Conservation (phyloP, 768 basidiomycete species). For the Albatrellus ellisii region DNA sequence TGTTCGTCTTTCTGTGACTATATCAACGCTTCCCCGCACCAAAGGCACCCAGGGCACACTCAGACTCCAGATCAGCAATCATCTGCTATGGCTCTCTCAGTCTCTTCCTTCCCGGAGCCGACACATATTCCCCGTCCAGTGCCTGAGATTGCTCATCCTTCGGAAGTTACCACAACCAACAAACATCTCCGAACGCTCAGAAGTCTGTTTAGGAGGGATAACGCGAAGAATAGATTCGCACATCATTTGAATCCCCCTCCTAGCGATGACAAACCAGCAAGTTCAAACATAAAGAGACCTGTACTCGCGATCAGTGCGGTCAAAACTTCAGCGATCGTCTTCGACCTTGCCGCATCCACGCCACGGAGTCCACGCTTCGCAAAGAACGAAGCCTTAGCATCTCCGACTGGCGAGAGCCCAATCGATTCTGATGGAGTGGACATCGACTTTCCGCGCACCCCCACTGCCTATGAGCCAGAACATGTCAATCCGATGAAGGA, state of each 20-base stretch:
- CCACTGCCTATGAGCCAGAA: not conserved
- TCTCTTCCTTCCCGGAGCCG: constrained; percentile 12
- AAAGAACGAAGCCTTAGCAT: too few relatives aligned
- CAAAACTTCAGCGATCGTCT: not conserved
- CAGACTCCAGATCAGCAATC: too few relatives aligned
- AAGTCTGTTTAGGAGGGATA: constrained; percentile 1
- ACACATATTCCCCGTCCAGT: constrained; percentile 2
- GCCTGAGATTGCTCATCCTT: not conserved
- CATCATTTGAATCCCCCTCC: too few relatives aligned
- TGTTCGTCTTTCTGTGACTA: too few relatives aligned
- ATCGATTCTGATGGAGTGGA: not conserved
- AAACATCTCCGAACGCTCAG: constrained; percentile 4
- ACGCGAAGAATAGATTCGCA: too few relatives aligned
- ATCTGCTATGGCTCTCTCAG: constrained; percentile 9
- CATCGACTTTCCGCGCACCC: not conserved
- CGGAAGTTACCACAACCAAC: too few relatives aligned
- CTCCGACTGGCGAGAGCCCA: too few relatives aligned
- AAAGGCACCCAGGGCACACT: too few relatives aligned
- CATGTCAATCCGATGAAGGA: not conserved
- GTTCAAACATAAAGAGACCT: too few relatives aligned
- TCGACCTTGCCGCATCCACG: not conserved
- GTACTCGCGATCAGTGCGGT: not conserved
- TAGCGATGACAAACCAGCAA: too few relatives aligned
- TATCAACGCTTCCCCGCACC: too few relatives aligned
- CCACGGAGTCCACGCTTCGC: too few relatives aligned